Conservation (phyloP, 768 basidiomycete species). For the Termitomyces sp. region DNA sequence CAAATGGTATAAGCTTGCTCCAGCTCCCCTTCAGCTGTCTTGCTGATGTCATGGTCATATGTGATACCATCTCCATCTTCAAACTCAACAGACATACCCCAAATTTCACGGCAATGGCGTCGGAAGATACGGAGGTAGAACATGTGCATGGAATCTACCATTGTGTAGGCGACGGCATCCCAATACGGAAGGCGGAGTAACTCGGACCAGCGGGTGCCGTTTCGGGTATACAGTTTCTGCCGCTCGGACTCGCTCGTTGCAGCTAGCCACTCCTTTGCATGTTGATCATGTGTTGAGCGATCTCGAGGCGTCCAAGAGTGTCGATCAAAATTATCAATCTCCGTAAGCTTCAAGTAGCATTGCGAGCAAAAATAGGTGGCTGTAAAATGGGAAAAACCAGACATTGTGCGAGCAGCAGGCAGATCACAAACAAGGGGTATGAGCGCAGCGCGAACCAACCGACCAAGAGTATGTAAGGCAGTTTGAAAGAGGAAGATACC, state of each 20-base stretch:
- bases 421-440: conserved; percentile 33
- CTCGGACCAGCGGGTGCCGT: conserved; percentile 27
- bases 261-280: conserved; percentile 16
- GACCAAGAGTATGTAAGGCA: neutral
- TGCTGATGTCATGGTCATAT: no score
- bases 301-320: conserved; percentile 8
- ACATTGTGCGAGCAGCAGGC: conserved; percentile 23
- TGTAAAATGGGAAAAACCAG: conserved; percentile 16
- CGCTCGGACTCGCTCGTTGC: conserved; percentile 11
- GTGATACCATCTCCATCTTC: no score
- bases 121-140: no score
- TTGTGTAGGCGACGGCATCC: conserved; percentile 18
- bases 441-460: conserved; percentile 7
- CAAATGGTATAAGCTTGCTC: no score
- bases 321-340: conserved; percentile 18
- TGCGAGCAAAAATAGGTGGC: conserved; percentile 19
- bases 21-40: no score
- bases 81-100: no score
- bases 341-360: conserved; percentile 17
- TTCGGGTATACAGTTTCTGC: conserved; percentile 12
- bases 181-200: conserved; percentile 28
- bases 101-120: no score
- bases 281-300: neutral
- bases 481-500: conserved; percentile 9
- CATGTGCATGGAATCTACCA: no score